Percentiles rank a stretch among this genome's conserved stretches.
Conservation (phyloP, 306 rosid species). For the Cyclanthera cordifolia region DNA sequence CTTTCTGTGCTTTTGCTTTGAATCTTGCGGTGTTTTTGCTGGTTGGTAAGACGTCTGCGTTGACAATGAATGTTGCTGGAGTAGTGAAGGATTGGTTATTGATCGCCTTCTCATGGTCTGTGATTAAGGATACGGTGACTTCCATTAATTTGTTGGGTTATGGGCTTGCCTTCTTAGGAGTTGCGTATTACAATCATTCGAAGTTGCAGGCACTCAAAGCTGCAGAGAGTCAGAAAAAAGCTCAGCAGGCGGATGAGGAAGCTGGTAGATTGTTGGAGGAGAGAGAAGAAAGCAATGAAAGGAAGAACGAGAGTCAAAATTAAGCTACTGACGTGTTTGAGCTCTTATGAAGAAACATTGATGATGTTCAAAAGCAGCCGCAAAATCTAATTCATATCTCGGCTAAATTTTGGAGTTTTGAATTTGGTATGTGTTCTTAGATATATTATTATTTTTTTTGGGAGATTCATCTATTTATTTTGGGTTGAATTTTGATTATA, state of each 20-base stretch:
- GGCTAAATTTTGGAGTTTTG: slow-evolving; percentile 10
- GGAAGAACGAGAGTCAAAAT: slow-evolving; percentile 50
- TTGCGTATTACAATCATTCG: slow-evolving; percentile 75
- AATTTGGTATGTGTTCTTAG: slow-evolving; percentile 12
- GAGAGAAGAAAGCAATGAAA: slow-evolving; percentile 49
- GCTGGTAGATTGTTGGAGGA: slow-evolving; percentile 82
- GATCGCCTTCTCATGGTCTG: slow-evolving; percentile 97
- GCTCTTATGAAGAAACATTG: slow-evolving; percentile 15
- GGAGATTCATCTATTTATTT: neutral
- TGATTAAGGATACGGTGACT: slow-evolving; percentile 82
- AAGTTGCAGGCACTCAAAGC: slow-evolving; percentile 92
- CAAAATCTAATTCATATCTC: neutral
- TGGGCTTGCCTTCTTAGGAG: slow-evolving; percentile 75
- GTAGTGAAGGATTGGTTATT: slow-evolving; percentile 92
- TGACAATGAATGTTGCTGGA: slow-evolving; percentile 98
- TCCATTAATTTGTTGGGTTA: slow-evolving; percentile 74
- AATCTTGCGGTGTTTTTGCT: slow-evolving; percentile 78
- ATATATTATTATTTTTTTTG: slow-evolving; percentile 1
- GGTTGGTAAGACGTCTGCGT: slow-evolving; percentile 91
- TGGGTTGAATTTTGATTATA: neutral
- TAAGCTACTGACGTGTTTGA: slow-evolving; percentile 28
- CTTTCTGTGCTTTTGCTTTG: slow-evolving; percentile 72
- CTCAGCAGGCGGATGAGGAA: slow-evolving; percentile 69
- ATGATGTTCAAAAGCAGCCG: neutral
- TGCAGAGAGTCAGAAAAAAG: slow-evolving; percentile 77